Evolutionary conservation across 2,329 filamentous ascomycete species (phyloP), one percentile per base, ranked within the genome.

Genomic region (Septoria petroselini): DNA sequence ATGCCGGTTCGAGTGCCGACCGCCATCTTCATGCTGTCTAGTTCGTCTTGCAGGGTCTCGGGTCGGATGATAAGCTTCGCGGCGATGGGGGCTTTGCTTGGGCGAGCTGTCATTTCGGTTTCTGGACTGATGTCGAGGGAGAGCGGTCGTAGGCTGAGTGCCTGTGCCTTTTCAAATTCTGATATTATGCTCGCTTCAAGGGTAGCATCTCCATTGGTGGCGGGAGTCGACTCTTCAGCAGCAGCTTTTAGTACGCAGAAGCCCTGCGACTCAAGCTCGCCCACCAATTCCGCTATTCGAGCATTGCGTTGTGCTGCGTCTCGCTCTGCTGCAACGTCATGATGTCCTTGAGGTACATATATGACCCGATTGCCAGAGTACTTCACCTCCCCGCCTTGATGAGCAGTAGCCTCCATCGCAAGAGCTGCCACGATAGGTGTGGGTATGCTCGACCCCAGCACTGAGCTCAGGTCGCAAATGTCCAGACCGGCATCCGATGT

Each of bases 351-450:
- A 5, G 54, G 57, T 7, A 59, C 41, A 18, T 50, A 57, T 9
- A 59, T 39, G 14, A 59, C 52, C 30, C 55, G 57, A 2, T 53
- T 54, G 7, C 54, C 52, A 8, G 48, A 51, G 17, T 53, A 40
- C 12, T 48, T 45, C 23, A 59, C 48, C 18, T 59, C 47, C n/a
- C 49, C 52, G 2, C 38, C 43, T 29, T 47, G 48, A 2, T 45
- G 44, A 9, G 50, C 48, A 15, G 47, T 46, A 4, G 38, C 39
- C 25, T 53, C 49, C 2, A 50, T 53, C 6, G 54, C 57, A n/a
- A 59, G 47, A 11, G 52, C 52, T 5, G 49, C 44, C 7, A 57
- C 40, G 0, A 59, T 48, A 8, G 54, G 52, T 2, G 48, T 39
- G 6, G 54, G 57, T 15, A 59, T 45, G n/a, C 35, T 42, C 7